Conservation (phyloP, 1,139 yeast genomes). For the Pichia norvegensis region DNA sequence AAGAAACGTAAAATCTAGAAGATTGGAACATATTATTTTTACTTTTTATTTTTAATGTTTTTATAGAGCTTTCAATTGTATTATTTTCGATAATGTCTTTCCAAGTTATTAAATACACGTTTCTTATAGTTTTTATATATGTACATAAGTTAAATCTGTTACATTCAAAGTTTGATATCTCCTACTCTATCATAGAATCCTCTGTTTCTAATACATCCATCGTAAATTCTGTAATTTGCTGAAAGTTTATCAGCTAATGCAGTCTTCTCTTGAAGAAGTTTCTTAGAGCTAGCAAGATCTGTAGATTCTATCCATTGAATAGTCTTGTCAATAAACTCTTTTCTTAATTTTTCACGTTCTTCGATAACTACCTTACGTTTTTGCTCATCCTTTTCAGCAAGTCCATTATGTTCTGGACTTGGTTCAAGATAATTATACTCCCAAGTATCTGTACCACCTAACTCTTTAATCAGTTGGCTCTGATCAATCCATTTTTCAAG, state of each 20-base stretch:
- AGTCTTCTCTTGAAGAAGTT: conserved; percentile 39
- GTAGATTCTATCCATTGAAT: conserved; percentile 59
- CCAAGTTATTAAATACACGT: neutral
- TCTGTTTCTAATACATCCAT: conserved; percentile 67
- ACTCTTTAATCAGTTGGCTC: conserved; percentile 46
- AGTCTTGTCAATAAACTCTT: conserved; percentile 49
- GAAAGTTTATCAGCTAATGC: conserved; percentile 42
- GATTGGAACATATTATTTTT: neutral
- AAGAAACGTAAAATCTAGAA: neutral
- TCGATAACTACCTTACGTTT: conserved; percentile 22
- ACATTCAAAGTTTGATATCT: conserved; percentile 17
- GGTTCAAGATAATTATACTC: conserved; percentile 54
- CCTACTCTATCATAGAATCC: conserved; percentile 47
- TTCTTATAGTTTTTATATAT: too few species aligned
- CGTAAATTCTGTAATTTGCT: conserved; percentile 52
- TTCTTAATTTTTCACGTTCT: conserved; percentile 42
- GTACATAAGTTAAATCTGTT: neutral
- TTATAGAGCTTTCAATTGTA: neutral
- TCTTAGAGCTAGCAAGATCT: conserved; percentile 35
- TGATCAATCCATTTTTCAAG: conserved; percentile 47
- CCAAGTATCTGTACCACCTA: conserved; percentile 61
- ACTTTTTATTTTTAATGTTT: neutral
- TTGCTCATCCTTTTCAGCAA: conserved; percentile 33
- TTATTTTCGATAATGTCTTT: neutral
- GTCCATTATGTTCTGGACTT: conserved; percentile 38